Evolutionary conservation across 2,329 filamentous ascomycete species (phyloP).

Genomic region (Pseudopyrenochaeta lycopersici): DNA sequence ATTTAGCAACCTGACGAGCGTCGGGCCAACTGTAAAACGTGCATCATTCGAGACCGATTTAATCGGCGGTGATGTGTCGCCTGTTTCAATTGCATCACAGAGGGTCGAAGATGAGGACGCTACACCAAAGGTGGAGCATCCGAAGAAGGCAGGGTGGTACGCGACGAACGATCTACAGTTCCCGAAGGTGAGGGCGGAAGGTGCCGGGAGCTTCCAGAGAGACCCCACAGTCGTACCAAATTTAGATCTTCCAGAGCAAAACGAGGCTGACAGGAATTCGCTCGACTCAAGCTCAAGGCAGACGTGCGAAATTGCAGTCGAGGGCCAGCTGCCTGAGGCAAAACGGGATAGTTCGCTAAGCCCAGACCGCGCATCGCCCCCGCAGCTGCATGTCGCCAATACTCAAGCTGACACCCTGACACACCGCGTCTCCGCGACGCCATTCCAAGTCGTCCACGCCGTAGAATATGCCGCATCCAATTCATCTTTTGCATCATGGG

Average conservation of each 20-base stretch:
- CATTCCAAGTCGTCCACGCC: slow-evolving; percentile 43
- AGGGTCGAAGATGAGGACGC: slow-evolving; percentile 14
- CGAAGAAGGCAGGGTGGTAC: slow-evolving; percentile 15
- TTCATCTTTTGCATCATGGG: slow-evolving; percentile 45
- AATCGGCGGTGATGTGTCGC: slow-evolving; percentile 38
- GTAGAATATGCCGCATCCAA: slow-evolving; percentile 38
- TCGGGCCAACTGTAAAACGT: slow-evolving; percentile 1
- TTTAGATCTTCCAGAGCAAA: slow-evolving; percentile 1
- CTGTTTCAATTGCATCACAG: slow-evolving; percentile 26
- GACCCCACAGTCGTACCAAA: not conserved
- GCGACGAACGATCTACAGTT: slow-evolving; percentile 20
- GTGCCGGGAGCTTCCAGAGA: not conserved
- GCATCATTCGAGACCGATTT: slow-evolving; percentile 31
- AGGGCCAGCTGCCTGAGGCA: not conserved
- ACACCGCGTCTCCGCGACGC: slow-evolving; percentile 28
- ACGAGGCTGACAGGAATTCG: not conserved
- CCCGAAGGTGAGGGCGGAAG: slow-evolving; percentile 4
- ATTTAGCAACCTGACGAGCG: not conserved
- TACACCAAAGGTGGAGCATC: not conserved
- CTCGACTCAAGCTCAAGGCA: slow-evolving; percentile 2
- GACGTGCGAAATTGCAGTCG: not conserved
- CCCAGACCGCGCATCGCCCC: slow-evolving; percentile 2
- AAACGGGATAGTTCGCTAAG: slow-evolving; percentile 18
- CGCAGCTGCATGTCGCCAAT: slow-evolving; percentile 12
- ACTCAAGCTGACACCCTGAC: slow-evolving; percentile 17